Conservation (phyloP, 805 yeast species). For the Pichia paraexigua region DNA sequence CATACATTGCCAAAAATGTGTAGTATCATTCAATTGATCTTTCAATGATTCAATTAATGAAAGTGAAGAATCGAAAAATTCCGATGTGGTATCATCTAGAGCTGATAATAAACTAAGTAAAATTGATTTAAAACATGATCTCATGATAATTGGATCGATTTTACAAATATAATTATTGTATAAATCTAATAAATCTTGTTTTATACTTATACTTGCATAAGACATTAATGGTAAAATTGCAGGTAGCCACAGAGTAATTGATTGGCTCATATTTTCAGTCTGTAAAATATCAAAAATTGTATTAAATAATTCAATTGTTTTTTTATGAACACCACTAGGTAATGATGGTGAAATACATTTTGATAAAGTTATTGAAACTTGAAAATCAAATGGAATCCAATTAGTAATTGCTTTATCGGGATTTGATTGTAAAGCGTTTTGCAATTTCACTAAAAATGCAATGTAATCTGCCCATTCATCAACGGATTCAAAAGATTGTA, state of each 20-base stretch:
- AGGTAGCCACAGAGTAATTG: conserved; percentile 77
- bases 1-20: conserved; percentile 80
- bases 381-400: conserved; percentile 60
- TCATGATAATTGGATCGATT: conserved; percentile 41
- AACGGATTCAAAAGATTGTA: conserved; percentile 68
- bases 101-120: conserved; percentile 75
- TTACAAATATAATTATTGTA: conserved; percentile 48
- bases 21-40: conserved; percentile 49
- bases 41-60: conserved; percentile 54
- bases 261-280: conserved; percentile 41
- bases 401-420: conserved; percentile 34
- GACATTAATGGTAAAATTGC: conserved; percentile 87
- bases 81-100: conserved; percentile 87
- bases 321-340: conserved; percentile 95
- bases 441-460: conserved; percentile 72
- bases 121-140: conserved; percentile 57
- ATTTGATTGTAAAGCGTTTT: conserved; percentile 55
- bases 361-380: conserved; percentile 64
- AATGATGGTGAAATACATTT: conserved; percentile 71
- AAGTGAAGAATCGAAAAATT: conserved; percentile 58
- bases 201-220: conserved; percentile 82
- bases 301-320: conserved; percentile 71
- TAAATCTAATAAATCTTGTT: conserved; percentile 63
- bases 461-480: conserved; percentile 99
- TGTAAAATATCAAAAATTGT: conserved; percentile 61